Evolutionary conservation across 2,329 filamentous ascomycete species (phyloP).

Genomic region (Stagonosporopsis rhizophila): DNA sequence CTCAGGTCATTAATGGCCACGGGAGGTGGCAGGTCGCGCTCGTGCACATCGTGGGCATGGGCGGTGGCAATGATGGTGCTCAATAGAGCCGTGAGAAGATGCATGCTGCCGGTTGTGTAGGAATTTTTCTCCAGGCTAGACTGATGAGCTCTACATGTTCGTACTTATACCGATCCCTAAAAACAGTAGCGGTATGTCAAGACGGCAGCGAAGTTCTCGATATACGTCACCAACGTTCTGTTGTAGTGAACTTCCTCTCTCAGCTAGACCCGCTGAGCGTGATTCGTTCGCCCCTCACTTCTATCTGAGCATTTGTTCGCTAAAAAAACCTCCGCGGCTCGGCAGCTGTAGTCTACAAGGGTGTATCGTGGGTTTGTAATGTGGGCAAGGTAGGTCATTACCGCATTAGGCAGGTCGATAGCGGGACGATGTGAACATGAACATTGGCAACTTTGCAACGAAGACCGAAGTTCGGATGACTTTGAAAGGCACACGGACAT

Average conservation of each 20-base stretch:
- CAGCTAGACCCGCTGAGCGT: slow-evolving; percentile 30
- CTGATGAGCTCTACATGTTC: slow-evolving; percentile 5
- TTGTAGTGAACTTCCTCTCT: slow-evolving; percentile 35
- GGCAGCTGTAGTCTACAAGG: slow-evolving; percentile 30
- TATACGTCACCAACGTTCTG: slow-evolving; percentile 15
- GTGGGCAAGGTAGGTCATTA: slow-evolving; percentile 34
- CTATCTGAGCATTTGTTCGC: slow-evolving; percentile 5
- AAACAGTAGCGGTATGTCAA: slow-evolving; percentile 6
- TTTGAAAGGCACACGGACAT: slow-evolving; percentile 51
- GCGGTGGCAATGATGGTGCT: slow-evolving; percentile 27
- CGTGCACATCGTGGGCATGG: slow-evolving; percentile 36
- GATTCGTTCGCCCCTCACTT: slow-evolving; percentile 4
- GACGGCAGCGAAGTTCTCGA: slow-evolving; percentile 1
- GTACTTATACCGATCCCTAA: slow-evolving; percentile 26
- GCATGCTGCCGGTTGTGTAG: slow-evolving; percentile 25
- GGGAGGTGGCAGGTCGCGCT: slow-evolving; percentile 36
- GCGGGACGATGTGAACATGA: slow-evolving; percentile 16
- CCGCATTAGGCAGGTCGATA: slow-evolving; percentile 39
- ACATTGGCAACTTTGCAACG: slow-evolving; percentile 5
- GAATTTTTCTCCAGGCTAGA: background rate
- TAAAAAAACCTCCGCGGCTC: slow-evolving; percentile 29
- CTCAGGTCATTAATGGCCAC: slow-evolving; percentile 42
- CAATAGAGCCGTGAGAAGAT: slow-evolving; percentile 18
- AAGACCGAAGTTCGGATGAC: slow-evolving; percentile 1
- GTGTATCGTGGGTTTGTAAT: slow-evolving; percentile 20